Conservation (phyloP, 176 grass and related monocot species). For the Miscanthus lutarioriparius region DNA sequence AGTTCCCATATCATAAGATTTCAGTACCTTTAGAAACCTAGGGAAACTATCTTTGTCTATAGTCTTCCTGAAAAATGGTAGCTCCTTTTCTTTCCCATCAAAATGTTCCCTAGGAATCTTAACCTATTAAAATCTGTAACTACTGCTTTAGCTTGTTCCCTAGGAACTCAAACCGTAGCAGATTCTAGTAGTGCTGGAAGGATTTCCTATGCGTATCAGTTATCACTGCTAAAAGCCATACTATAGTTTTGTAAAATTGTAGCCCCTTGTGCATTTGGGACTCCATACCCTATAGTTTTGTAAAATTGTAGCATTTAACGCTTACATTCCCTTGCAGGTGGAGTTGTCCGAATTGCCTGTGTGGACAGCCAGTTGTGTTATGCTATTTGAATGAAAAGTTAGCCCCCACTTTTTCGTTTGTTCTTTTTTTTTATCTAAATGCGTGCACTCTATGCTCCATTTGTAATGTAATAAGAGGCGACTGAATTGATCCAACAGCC, state of each 20-base stretch:
- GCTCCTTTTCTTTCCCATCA: background rate
- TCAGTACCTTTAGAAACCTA: background rate
- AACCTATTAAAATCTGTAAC: background rate
- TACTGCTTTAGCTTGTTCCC: background rate
- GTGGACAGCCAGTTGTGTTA: background rate
- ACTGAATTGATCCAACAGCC: slow-evolving; percentile 13
- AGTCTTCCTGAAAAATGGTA: background rate
- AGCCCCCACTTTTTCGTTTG: background rate
- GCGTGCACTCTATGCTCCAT: background rate
- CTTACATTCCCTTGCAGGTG: background rate
- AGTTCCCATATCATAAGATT: background rate
- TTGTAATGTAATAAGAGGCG: slow-evolving; percentile 43
- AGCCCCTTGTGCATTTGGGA: background rate
- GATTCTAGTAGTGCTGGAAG: background rate
- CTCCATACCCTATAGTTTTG: background rate
- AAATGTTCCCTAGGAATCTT: background rate
- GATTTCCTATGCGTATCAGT: background rate
- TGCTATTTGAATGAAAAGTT: slow-evolving; percentile 14
- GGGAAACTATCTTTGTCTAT: background rate
- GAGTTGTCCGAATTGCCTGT: background rate
- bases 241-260: background rate
- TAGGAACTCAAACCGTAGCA: background rate
- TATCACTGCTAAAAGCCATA: background rate
- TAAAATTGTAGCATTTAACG: background rate
- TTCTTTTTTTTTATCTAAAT: background rate